Evolutionary conservation across 441 rosid genomes (phyloP).

Genomic region (Populus hybrid): DNA sequence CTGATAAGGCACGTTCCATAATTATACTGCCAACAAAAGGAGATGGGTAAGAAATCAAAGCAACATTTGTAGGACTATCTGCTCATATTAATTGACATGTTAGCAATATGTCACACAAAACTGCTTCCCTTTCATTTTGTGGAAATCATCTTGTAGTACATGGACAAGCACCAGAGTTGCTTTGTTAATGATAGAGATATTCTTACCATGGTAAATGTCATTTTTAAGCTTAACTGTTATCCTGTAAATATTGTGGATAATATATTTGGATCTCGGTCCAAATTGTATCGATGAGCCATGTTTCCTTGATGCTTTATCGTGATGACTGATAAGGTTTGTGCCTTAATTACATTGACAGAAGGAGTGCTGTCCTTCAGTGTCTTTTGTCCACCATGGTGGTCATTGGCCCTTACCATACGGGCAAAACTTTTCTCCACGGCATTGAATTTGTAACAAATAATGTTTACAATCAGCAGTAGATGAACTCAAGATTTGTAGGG

Average conservation of each 20-base stretch:
- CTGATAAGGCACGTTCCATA: constrained; percentile 81
- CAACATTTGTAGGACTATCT: not conserved
- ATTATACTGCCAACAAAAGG: constrained; percentile 82
- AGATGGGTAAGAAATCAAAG: constrained; percentile 56
- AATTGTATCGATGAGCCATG: not conserved
- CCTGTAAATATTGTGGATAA: not conserved
- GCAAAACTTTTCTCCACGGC: not conserved
- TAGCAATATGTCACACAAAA: not conserved
- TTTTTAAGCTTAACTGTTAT: not conserved
- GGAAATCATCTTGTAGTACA: not conserved
- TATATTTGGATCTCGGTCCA: not conserved
- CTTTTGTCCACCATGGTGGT: not conserved
- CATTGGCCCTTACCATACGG: not conserved
- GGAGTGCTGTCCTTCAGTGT: not conserved
- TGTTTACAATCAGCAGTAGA: not conserved
- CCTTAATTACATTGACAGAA: not conserved
- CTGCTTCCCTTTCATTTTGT: not conserved
- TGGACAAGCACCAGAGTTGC: not conserved
- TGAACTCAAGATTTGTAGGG: not conserved
- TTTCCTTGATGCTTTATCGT: not conserved
- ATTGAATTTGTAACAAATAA: not conserved
- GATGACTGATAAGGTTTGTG: not conserved
- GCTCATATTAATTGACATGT: not conserved
- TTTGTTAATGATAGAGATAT: not conserved
- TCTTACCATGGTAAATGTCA: not conserved